These are phyloP conservation scores for Scedosporium dehoogii DNA, from an alignment of 2,329 filamentous ascomycete species.

Conservation along the genomic window DNA sequence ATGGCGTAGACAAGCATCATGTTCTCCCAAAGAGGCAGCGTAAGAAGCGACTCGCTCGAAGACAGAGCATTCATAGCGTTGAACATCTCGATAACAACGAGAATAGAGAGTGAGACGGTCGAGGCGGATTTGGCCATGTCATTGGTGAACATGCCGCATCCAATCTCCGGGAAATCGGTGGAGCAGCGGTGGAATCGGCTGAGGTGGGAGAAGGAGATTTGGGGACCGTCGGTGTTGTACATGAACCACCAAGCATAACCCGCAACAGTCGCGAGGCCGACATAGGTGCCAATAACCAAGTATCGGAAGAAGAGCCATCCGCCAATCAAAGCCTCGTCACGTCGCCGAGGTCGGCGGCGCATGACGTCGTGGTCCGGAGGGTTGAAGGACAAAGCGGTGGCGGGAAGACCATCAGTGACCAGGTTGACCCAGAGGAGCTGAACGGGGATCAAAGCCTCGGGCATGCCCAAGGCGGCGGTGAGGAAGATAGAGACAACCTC, in stretches of 20 bases:
- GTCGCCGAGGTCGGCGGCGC: conserved; percentile 81
- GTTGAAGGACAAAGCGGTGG: conserved; percentile 95
- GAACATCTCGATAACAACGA: conserved; percentile 98
- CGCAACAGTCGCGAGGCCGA: conserved; percentile 86
- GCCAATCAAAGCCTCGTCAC: conserved; percentile 83
- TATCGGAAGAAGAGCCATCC: conserved; percentile 98
- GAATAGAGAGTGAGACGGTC: conserved; percentile 80
- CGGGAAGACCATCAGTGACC: conserved; percentile 92
- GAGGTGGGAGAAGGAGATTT: conserved; percentile 84
- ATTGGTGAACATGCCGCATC: conserved; percentile 84
- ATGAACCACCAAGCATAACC: conserved; percentile 99
- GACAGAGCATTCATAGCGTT: conserved; percentile 98
- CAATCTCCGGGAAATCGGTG: conserved; percentile 74
- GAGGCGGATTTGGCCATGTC: conserved; percentile 81
- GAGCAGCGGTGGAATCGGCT: conserved; percentile 91
- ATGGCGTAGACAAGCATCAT: conserved; percentile 98
- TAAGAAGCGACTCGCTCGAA: conserved; percentile 87
- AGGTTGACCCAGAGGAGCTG: conserved; percentile 98
- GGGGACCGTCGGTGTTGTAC: conserved; percentile 81
- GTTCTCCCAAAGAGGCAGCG: conserved; percentile 93
- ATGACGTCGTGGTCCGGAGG: conserved; percentile 98
- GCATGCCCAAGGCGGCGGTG: conserved; percentile 92
- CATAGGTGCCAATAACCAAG: conserved; percentile 90
- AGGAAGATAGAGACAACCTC: conserved; percentile 99
- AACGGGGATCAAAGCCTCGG: conserved; percentile 91